Evolutionary conservation across 257 asterid species (phyloP), one percentile per base, ranked within the genome.

Genomic region (Phtheirospermum japonicum): DNA sequence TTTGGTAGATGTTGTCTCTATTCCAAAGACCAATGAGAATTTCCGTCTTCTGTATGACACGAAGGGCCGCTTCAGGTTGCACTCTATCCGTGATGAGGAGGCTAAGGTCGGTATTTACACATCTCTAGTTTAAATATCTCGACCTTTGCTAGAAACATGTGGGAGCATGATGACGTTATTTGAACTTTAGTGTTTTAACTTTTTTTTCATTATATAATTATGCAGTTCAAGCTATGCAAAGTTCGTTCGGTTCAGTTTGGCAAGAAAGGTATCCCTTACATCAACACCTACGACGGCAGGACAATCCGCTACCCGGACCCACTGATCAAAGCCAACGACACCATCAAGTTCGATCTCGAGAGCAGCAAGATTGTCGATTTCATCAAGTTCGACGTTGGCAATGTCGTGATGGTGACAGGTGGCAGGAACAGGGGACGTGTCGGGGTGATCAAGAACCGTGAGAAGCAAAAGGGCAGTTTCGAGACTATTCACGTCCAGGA

Each of bases 361-460:
- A 45, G 7, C 51, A 14, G 20, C 51, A 45, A 45, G 51, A 14
- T 45, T 1, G 51, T 68, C 17, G 78, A 73, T 33, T 73, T 73
- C 64, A 73, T 73, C 70, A 73, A 73, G 17, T 73, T 73, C 23
- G 78, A 73, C 9, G 78, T 73, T 5, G 78, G 78, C 5, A 73
- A 73, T 58, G 78, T 73, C 30, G 78, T 73, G 57, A 73, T 73
- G 78, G 78, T 73, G 10, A 73, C 78, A 13, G 78, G 78, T 39
- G 78, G 78, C 18, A 68, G 78, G 34, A 73, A 73, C 68, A 73
- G 78, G 63, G 78, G 78, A 17, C 78, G 78, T 58, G 78, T 73
- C 39, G 78, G 78, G 6, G 62, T 73, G 7, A 33, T 73, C 68
- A 73, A 73, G 72, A 73, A 73, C 59, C 64, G 78, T 60, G 75